Conservation (phyloP, 768 basidiomycete genomes). For the Boletus sp. region DNA sequence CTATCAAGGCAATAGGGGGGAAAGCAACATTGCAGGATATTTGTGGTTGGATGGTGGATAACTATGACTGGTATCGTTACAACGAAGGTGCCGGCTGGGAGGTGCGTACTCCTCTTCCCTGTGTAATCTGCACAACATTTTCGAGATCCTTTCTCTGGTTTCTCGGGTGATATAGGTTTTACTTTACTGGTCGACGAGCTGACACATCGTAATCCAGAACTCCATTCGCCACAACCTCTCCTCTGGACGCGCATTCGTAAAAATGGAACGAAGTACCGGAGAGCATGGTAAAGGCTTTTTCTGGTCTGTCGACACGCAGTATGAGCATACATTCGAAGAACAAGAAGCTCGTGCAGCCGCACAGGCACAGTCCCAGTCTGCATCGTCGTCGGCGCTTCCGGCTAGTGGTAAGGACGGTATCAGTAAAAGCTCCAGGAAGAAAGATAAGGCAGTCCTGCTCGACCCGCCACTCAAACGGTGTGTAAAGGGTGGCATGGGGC, state of each 20-base stretch:
- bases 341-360: slow-evolving; percentile 54
- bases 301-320: slow-evolving; percentile 84
- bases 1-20: slow-evolving; percentile 76
- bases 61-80: slow-evolving; percentile 87
- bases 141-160: background rate
- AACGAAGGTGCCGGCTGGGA: slow-evolving; percentile 86
- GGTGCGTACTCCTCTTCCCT: slow-evolving; percentile 45
- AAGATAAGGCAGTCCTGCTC: slow-evolving; percentile 49
- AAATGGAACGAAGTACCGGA: slow-evolving; percentile 79
- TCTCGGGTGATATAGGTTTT: background rate
- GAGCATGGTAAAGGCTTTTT: slow-evolving; percentile 90
- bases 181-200: slow-evolving; percentile 6
- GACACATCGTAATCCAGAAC: slow-evolving; percentile 49
- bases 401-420: slow-evolving; percentile 36
- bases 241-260: slow-evolving; percentile 86
- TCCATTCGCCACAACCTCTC: slow-evolving; percentile 96
- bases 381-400: slow-evolving; percentile 15
- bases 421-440: slow-evolving; percentile 44
- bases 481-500: slow-evolving; percentile 56
- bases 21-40: slow-evolving; percentile 92
- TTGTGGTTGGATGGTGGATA: slow-evolving; percentile 85
- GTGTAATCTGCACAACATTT: background rate
- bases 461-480: slow-evolving; percentile 71
- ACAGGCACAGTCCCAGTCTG: slow-evolving; percentile 28
- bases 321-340: slow-evolving; percentile 64